A percentile compares a stretch with the other conserved stretches of the same genome.
These are phyloP conservation scores for Lasiodiplodia sp. DNA, from an alignment of 2,329 filamentous ascomycete species.

Conservation along the genomic window DNA sequence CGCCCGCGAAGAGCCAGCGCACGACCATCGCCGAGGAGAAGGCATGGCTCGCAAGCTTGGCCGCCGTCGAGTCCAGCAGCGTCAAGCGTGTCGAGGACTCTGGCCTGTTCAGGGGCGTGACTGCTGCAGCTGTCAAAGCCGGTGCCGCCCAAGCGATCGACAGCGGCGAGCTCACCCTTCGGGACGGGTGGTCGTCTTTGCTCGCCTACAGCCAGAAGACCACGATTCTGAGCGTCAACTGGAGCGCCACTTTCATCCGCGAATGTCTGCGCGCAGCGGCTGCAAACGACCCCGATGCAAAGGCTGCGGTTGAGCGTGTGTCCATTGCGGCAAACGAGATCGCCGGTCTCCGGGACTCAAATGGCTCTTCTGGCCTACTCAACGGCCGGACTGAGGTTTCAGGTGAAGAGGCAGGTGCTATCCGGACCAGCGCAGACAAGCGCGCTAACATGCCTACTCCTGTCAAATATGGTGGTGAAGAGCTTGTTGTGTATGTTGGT, in stretches of 20 bases:
- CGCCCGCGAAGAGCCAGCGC: constrained; percentile 39
- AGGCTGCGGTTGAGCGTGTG: constrained; percentile 17
- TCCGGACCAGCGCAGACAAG: constrained; percentile 54
- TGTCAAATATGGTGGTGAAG: constrained; percentile 26
- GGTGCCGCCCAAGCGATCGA: constrained; percentile 37
- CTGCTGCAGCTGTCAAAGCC: constrained; percentile 37
- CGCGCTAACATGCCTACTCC: constrained; percentile 37
- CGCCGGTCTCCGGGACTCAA: constrained; percentile 37
- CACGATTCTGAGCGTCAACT: constrained; percentile 56
- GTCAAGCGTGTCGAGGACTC: constrained; percentile 49
- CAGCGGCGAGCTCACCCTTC: constrained; percentile 43
- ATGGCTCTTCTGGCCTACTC: constrained; percentile 39
- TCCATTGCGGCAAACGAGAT: constrained; percentile 46
- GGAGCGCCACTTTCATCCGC: constrained; percentile 50
- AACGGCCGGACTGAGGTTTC: constrained; percentile 27
- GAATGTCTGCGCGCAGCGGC: constrained; percentile 17
- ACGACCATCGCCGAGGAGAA: constrained; percentile 46
- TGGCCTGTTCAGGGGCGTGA: constrained; percentile 51
- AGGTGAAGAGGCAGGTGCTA: constrained; percentile 31
- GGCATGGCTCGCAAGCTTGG: constrained; percentile 46
- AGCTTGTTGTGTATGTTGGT: constrained; percentile 53
- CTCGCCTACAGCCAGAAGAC: constrained; percentile 31
- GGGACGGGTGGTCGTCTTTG: constrained; percentile 47
- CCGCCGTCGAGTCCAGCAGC: constrained; percentile 50
- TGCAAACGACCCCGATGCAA: neutral